Conservation (phyloP, 2,329 filamentous ascomycete genomes). For the Fusarium algeriense region DNA sequence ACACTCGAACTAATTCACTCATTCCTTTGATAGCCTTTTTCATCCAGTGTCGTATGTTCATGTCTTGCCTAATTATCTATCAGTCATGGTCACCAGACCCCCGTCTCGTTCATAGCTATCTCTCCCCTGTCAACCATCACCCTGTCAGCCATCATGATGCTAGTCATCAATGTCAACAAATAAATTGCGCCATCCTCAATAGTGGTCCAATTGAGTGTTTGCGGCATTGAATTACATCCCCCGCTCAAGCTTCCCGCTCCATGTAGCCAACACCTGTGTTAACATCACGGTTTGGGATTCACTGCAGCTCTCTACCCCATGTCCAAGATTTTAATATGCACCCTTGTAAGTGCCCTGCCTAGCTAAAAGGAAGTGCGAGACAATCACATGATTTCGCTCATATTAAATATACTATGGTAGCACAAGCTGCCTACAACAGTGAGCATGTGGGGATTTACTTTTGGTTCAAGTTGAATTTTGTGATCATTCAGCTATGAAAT, state of each 20-base stretch:
- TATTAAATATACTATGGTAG: neutral
- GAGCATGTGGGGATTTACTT: neutral
- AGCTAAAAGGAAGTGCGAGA: neutral
- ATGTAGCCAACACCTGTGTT: neutral
- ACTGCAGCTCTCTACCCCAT: neutral
- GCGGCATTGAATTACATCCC: neutral
- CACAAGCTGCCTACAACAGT: neutral
- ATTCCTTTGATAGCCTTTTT: conserved; percentile 6
- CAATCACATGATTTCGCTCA: neutral
- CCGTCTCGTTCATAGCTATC: conserved; percentile 35
- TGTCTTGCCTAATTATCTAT: conserved; percentile 13
- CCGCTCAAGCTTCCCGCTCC: neutral
- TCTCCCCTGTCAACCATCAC: conserved; percentile 35
- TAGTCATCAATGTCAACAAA: conserved; percentile 34
- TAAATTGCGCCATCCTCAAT: conserved; percentile 14
- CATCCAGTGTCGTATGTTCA: conserved; percentile 21
- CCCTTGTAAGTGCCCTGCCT: neutral
- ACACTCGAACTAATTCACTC: conserved; percentile 6
- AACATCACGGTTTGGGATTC: neutral
- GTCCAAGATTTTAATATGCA: neutral
- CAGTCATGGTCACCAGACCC: conserved; percentile 22
- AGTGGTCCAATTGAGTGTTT: neutral
- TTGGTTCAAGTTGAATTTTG: conserved; percentile 23
- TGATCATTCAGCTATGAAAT: conserved; percentile 31
- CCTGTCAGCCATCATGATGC: conserved; percentile 33